Evolutionary conservation across 768 basidiomycete species (phyloP), one percentile per base, ranked within the genome.

Genomic region (Psilocybe tampanensis): DNA sequence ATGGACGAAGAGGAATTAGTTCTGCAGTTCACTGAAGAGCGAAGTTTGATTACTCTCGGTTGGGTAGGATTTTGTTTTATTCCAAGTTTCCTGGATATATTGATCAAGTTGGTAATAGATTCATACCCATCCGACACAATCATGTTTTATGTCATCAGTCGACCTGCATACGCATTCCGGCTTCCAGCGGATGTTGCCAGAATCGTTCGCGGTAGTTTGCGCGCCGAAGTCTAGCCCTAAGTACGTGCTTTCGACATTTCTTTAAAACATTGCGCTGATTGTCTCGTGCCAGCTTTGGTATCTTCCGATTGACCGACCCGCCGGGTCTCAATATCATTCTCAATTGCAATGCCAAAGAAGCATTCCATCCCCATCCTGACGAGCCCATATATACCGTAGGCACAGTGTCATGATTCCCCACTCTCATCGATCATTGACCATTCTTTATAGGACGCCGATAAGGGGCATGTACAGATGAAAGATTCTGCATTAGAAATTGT

Each of bases 111-210:
- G n/a, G 23, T 15, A 49, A 50, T 17, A 95, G 92, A 95, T 95
- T 63, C 94, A 95, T 72, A 95, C 92, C 0, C 94, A 95, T 68
- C 94, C 94, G 1, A 89, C 92, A 4, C 94, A 95, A 62, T 88
- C 89, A 53, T 94, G 93, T 71, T 97, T 97, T 75, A 94, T 96
- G 90, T 95, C 94, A 6, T 95, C 94, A 8, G 88, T 95, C 17
- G 94, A 96, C 69, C 71, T 97, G 19, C 94, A 97, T 64, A 95
- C 94, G 2, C 94, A 95, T 70, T 86, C 90, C 1, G 88, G 84
- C 8, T 97, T 95, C 73, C 94, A 96, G 64, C 71, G 84, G 33
- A 94, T 94, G 88, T 80, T 97, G 3, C 90, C 90, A 0, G 94
- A 97, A 67, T 94, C 92, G 0, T 92, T 96, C 68, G 94, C 94